Evolutionary conservation across 257 asterid genomes (phyloP), one percentile per base, ranked within the genome.

Genomic region (Ajuga chamaepitys): DNA sequence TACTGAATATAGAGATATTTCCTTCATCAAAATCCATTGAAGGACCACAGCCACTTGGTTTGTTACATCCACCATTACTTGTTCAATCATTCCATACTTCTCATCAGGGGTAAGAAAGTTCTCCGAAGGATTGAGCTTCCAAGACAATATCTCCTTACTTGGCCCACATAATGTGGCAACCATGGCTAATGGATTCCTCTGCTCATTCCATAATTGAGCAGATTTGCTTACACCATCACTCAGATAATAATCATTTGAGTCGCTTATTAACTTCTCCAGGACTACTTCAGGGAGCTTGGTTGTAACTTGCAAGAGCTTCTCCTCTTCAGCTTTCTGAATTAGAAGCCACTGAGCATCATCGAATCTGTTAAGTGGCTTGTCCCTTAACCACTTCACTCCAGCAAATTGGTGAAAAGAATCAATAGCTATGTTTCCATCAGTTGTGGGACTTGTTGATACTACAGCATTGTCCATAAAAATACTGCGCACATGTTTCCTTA

Each of bases 181-280:
- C n/a, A n/a, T n/a, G n/a, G n/a, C n/a, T n/a, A n/a, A n/a, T n/a
- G n/a, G n/a, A n/a, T 85, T 90, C 75, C 99, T 83, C 86, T 94
- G 99, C 70, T 94, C 99, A 32, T 94, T 94, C 99, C 99, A 94
- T 40, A 83, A 72, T 58, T 94, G 96, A 52, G 99, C 99, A 70
- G 99, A 94, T 83, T 85, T 90, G 79, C 97, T 94, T 41, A 94
- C 99, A 71, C 96, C 88, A 17, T 88, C 96, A 75, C 99, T 94
- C 75, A 90, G 85, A 76, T 90, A 94, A 77, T 88, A 86, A 44
- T 88, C 96, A 25, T 75, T 83, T 9, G 97, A 82, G 56, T 89
- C 97, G 35, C 82, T 81, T 18, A 83, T 80, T 75, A 94, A 77
- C 87, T 84, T 85, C 22, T 86, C 81, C 55, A 94, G 95, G 71